Evolutionary conservation across 2,329 filamentous ascomycete genomes (phyloP), one percentile per base, ranked within the genome.

Genomic region (Neobulgaria alba): DNA sequence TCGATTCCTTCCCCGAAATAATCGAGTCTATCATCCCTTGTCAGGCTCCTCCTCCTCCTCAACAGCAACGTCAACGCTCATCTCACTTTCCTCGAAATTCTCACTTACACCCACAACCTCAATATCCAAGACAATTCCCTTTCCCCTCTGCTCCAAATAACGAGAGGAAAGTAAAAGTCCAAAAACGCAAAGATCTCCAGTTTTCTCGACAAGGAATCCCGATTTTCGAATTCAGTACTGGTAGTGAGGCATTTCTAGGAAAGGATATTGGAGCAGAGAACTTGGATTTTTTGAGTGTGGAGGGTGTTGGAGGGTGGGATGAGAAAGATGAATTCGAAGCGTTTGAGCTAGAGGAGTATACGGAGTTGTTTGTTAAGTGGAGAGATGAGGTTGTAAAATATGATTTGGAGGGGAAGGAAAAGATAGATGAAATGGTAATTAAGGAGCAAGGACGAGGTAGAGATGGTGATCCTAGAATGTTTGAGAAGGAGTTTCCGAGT

Each of bases 171-270:
- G 45, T 32, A 3, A 46, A 34, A 33, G 14, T 50, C 23, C 20
- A 42, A 29, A 51, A 52, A 31, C 47, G 55, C 18, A 45, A 34
- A 29, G 55, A 59, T 37, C 53, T 51, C 38, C 53, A 57, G 15
- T 50, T 59, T 39, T 54, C 51, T 2, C 48, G 47, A 42, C 42
- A 45, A 32, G 56, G 56, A n/a, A 17, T 47, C 1, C 56, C 57
- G 0, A 37, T 57, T 41, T 58, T 58, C 35, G 56, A 59, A 33
- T 58, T 57, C 44, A 42, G 33, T n/a, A 5, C 15, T n/a, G 15
- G 15, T 5, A 20, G n/a, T 8, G 33, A 18, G 5, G 3, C 5
- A 7, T 35, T 19, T n/a, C 19, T 35, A 8, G 20, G 5, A 4
- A 38, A 20, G 3, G 26, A 29, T 2, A 16, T 9, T 4, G 17